Evolutionary conservation across 345 rosid genomes (phyloP), one percentile per base, ranked within the genome.

Genomic region (Tarenaya hassleriana): DNA sequence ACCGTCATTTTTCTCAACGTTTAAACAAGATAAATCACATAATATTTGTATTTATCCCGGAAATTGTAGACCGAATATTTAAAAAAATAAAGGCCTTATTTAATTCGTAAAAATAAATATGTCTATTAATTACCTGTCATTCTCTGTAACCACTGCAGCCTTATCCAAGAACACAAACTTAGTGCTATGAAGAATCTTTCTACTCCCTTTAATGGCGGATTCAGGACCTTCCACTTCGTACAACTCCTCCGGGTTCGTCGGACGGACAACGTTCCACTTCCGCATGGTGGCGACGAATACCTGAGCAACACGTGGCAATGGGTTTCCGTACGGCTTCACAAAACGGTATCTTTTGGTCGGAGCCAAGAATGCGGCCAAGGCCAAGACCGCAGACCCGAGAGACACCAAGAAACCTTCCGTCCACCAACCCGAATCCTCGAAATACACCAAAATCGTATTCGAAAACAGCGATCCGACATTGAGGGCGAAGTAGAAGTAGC

Each of bases 171-270:
- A 85, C 64, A 33, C 42, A 16, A 80, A 73, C 1, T 76, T 74
- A 48, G 51, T 7, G 19, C 95, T 86, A 42, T 86, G 91, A 60
- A 63, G 73, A 56, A 86, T 86, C 73, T 86, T 86, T 51, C 95
- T 60, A 57, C 91, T 83, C 15, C 95, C 92, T 77, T 80, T 86
- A 56, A 86, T 86, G 1, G 86, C 82, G 4, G 92, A 86, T 49
- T 78, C 78, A 0, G 54, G 50, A 1, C 95, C 95, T 58, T 76
- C 79, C 0, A 83, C 55, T 67, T 83, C 95, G 13, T 80, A 86
- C 40, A 86, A 39, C 12, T 67, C 70, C 24, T 64, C 40, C 3
- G 70, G 47, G 34, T 63, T 19, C 11, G 37, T 58, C 0, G 91
- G 79, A 12, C 57, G 31, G 11, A 0, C 67, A 34, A 76, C 73